These are phyloP conservation scores for Arthrocladium fulminans DNA, from an alignment of 2,329 filamentous ascomycete genomes.

Conservation along the genomic window DNA sequence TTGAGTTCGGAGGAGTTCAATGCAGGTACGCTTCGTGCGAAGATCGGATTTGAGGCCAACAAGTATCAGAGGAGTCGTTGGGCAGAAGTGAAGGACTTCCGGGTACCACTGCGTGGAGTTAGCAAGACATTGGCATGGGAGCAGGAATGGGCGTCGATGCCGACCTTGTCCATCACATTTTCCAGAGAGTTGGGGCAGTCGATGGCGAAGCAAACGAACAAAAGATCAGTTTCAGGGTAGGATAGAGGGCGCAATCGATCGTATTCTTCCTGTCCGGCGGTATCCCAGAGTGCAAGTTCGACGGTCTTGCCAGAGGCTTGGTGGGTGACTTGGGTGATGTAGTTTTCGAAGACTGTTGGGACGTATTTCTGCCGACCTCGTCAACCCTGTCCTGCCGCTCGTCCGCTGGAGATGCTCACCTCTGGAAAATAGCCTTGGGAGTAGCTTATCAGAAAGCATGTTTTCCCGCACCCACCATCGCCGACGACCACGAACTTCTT, in stretches of 20 bases:
- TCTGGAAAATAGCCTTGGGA: constrained; percentile 98
- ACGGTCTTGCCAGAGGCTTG: constrained; percentile 82
- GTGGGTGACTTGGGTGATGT: constrained; percentile 95
- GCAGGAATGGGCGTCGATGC: constrained; percentile 22
- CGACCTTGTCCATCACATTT: constrained; percentile 97
- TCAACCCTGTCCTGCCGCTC: constrained; percentile 2
- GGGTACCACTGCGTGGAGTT: constrained; percentile 73
- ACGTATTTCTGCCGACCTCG: constrained; percentile 77
- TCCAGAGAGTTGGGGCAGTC: constrained; percentile 97
- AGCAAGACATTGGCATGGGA: constrained; percentile 10
- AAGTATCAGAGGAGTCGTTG: constrained; percentile 89
- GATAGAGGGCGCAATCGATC: constrained; percentile 90
- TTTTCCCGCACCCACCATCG: constrained; percentile 97
- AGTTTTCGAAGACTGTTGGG: constrained; percentile 98
- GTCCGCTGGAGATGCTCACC: constrained; percentile 46
- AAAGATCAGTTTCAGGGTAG: constrained; percentile 93
- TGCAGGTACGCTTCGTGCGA: constrained; percentile 88
- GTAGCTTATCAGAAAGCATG: constrained; percentile 95
- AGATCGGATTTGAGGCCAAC: constrained; percentile 96
- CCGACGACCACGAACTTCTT: constrained; percentile 99
- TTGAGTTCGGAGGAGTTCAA: constrained; percentile 97
- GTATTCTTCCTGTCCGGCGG: constrained; percentile 96
- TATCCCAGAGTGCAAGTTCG: constrained; percentile 96
- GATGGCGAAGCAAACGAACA: constrained; percentile 98
- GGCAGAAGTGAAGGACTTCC: constrained; percentile 97